A percentile compares a stretch with the other conserved stretches of the same genome.
These are phyloP conservation scores for Pseudopyricularia cyperi DNA, from an alignment of 2,329 filamentous ascomycete genomes.

Conservation along the genomic window DNA sequence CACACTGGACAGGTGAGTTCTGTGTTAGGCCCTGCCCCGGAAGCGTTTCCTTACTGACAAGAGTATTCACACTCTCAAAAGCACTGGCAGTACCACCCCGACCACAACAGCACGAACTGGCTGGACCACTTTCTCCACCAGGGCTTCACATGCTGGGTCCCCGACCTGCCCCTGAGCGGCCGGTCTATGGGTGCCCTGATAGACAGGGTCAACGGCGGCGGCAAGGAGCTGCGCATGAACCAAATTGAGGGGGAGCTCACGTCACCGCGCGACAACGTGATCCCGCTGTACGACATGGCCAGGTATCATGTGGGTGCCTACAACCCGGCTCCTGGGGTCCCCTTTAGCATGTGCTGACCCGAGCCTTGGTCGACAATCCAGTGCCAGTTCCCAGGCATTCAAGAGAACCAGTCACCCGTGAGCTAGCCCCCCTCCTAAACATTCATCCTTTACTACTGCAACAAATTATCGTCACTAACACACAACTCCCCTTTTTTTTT, in stretches of 20 bases:
- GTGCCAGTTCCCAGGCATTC: background rate
- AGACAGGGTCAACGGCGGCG: background rate
- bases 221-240: background rate
- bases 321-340: background rate
- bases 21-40: background rate
- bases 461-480: background rate
- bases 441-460: background rate
- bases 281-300: background rate
- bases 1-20: slow-evolving; percentile 4
- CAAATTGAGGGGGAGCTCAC: background rate
- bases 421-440: background rate
- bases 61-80: background rate
- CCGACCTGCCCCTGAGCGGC: background rate
- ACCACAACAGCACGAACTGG: background rate
- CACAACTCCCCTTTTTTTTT: background rate
- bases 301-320: background rate
- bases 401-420: background rate
- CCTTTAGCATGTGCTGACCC: background rate
- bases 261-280: background rate
- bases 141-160: background rate
- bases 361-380: background rate
- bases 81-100: background rate
- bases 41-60: background rate
- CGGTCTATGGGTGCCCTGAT: background rate
- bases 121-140: background rate